Evolutionary conservation across 2,329 filamentous ascomycete species (phyloP).

Genomic region (Daldinia sp.): DNA sequence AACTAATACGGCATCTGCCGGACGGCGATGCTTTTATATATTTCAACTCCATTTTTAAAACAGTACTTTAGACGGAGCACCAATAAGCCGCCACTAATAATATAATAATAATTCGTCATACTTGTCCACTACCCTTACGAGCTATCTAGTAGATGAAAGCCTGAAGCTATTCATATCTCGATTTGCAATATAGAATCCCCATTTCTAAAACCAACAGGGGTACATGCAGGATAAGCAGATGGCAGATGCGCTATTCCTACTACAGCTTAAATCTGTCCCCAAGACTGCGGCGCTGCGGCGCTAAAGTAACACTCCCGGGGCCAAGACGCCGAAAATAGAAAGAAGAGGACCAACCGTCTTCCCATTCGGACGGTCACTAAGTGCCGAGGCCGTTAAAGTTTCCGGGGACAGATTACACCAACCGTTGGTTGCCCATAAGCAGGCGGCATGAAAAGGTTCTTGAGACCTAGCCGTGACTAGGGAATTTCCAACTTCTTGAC

Average conservation of each 20-base stretch:
- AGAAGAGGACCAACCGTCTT: not conserved
- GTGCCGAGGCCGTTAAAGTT: conserved; percentile 22
- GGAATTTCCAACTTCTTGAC: not conserved
- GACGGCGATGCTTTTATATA: conserved; percentile 11
- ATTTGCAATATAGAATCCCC: not conserved
- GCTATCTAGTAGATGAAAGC: not conserved
- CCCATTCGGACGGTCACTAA: conserved; percentile 20
- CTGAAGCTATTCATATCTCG: not conserved
- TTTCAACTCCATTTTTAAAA: not conserved
- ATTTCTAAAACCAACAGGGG: not conserved
- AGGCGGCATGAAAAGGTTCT: conserved; percentile 33
- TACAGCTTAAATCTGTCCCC: not conserved
- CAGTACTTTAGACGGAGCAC: not conserved
- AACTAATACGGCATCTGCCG: not conserved
- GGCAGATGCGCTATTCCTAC: conserved; percentile 34
- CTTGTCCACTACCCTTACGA: not conserved
- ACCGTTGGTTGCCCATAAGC: conserved; percentile 38
- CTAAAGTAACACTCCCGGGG: conserved; percentile 9
- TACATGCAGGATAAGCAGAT: conserved; percentile 47
- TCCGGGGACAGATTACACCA: conserved; percentile 6
- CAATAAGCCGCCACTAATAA: not conserved
- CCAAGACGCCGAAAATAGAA: conserved; percentile 9
- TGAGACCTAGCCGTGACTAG: not conserved
- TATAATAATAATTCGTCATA: not conserved
- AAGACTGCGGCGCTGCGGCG: not conserved